These are phyloP conservation scores for Diutina siamensis DNA, from an alignment of 1,139 yeast species.

Conservation along the genomic window DNA sequence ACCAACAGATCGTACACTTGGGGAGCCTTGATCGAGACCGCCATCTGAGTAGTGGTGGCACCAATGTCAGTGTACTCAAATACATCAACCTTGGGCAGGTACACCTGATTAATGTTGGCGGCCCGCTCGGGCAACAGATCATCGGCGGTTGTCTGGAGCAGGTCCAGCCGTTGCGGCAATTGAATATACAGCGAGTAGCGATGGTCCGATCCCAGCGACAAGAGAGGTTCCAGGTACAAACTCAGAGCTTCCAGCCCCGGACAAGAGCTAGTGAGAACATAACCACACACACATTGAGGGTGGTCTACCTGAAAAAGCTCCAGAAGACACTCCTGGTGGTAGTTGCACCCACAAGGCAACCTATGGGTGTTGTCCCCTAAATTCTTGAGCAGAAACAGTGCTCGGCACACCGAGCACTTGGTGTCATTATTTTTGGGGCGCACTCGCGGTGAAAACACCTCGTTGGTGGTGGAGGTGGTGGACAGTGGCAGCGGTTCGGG, in stretches of 20 bases:
- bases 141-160: neutral
- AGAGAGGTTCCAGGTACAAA: neutral
- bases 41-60: neutral
- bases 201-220: neutral
- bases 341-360: neutral
- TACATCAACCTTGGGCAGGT: neutral
- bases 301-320: conserved; percentile 2
- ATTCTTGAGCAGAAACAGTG: neutral
- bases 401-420: neutral
- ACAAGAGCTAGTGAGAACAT: neutral
- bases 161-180: neutral
- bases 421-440: neutral
- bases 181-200: neutral
- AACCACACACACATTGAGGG: conserved; percentile 4
- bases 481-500: neutral
- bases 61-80: neutral
- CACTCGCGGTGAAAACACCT: neutral
- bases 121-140: neutral
- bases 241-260: neutral
- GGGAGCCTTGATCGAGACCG: neutral
- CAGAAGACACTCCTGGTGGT: conserved; percentile 2
- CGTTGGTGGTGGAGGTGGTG: neutral
- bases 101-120: neutral
- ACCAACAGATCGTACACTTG: conserved; percentile 4
- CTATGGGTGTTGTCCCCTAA: neutral